Percentiles rank a stretch among this genome's conserved stretches.
phyloP scores from a whole-genome alignment of 164 flowering plant species.

The Annona squamosa region DNA sequence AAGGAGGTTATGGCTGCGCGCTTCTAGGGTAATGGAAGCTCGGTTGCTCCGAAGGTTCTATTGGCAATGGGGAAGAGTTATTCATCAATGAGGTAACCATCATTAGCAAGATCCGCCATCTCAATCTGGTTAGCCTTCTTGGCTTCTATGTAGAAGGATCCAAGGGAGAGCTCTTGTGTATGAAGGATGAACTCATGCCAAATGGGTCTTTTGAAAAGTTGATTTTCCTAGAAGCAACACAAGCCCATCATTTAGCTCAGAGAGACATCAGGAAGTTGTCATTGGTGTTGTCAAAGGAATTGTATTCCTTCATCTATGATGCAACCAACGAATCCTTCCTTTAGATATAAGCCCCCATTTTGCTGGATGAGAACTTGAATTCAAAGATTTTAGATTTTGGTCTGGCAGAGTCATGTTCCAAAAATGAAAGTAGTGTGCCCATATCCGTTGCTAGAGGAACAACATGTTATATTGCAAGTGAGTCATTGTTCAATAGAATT shows the following conservation, averaged over 20 bases:
- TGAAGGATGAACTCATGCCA: conserved; percentile 3
- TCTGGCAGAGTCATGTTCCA: conserved; percentile 4
- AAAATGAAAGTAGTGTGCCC: neutral
- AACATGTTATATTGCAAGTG: conserved; percentile 7
- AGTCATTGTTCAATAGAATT: conserved; percentile 1
- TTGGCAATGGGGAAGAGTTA: neutral
- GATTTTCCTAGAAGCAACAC: neutral
- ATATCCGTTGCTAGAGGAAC: conserved; percentile 5
- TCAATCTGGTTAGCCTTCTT: conserved; percentile 5
- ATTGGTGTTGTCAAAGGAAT: conserved; percentile 6
- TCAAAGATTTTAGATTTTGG: conserved; percentile 16
- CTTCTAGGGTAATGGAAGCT: neutral
- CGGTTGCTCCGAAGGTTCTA: neutral
- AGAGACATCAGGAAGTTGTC: neutral
- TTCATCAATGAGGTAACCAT: conserved; percentile 10
- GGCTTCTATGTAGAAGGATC: conserved; percentile 8
- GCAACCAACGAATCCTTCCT: conserved; percentile 10
- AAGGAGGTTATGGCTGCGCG: conserved; percentile 7
- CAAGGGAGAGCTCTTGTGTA: conserved; percentile 6
- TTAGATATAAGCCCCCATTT: conserved; percentile 13
- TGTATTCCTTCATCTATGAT: conserved; percentile 10
- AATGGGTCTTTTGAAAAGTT: conserved; percentile 5
- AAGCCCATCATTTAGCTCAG: neutral
- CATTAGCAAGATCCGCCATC: conserved; percentile 8
- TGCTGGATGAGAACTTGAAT: conserved; percentile 5